Conservation (phyloP, 2,329 filamentous ascomycete genomes). For the Delphinella strobiligena region DNA sequence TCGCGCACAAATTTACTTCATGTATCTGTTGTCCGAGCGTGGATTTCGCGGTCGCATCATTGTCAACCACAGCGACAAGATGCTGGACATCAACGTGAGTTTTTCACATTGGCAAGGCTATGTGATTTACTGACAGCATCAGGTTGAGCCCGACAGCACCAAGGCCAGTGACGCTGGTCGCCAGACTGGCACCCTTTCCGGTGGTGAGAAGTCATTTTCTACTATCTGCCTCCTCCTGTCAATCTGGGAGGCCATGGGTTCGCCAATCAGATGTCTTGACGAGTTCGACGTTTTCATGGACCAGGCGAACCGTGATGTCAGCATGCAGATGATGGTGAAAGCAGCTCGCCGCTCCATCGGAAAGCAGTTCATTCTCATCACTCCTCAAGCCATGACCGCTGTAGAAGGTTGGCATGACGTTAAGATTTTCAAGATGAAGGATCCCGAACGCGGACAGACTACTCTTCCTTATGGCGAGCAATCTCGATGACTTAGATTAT, state of each 20-base stretch:
- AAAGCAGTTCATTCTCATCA: slow-evolving; percentile 91
- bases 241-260: slow-evolving; percentile 97
- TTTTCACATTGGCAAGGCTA: no score
- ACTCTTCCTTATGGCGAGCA: slow-evolving; percentile 22
- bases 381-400: slow-evolving; percentile 64
- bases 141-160: slow-evolving; percentile 57
- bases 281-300: slow-evolving; percentile 99
- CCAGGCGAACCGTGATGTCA: slow-evolving; percentile 83
- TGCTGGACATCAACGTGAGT: slow-evolving; percentile 61
- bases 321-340: slow-evolving; percentile 84
- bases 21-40: slow-evolving; percentile 77
- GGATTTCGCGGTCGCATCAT: slow-evolving; percentile 73
- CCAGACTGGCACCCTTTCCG: slow-evolving; percentile 83
- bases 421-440: slow-evolving; percentile 56
- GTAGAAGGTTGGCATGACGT: slow-evolving; percentile 56
- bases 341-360: slow-evolving; percentile 79
- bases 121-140: neutral
- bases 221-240: slow-evolving; percentile 87
- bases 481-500: no score
- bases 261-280: slow-evolving; percentile 84
- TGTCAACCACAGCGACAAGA: slow-evolving; percentile 63
- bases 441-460: slow-evolving; percentile 40
- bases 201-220: slow-evolving; percentile 95
- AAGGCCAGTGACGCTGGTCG: slow-evolving; percentile 58
- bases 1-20: slow-evolving; percentile 76